Evolutionary conservation across 306 rosid species (phyloP).

Genomic region (Quercus ilex): DNA sequence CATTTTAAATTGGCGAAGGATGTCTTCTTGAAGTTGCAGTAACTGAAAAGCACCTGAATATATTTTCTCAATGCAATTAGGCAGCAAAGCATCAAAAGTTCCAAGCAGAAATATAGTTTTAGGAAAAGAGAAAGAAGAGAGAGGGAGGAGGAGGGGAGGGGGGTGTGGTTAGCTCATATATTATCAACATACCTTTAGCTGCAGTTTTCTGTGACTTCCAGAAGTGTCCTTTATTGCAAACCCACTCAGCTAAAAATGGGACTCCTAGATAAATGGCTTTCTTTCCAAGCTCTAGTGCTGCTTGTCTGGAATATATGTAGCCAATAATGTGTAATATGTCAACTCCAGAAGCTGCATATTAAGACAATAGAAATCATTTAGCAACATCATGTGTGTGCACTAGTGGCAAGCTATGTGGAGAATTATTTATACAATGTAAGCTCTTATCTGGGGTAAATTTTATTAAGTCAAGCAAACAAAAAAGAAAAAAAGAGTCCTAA

Average conservation of each 20-base stretch:
- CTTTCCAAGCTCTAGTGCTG: slow-evolving; percentile 92
- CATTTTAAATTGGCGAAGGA: slow-evolving; percentile 55
- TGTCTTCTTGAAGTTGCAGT: slow-evolving; percentile 80
- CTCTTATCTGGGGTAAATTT: not conserved
- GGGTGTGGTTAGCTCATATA: too few species aligned
- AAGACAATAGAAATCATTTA: slow-evolving; percentile 11
- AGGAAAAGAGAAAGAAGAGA: too few species aligned
- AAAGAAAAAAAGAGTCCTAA: not conserved
- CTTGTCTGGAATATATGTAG: slow-evolving; percentile 82
- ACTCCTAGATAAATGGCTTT: slow-evolving; percentile 83
- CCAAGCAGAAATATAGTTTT: not conserved
- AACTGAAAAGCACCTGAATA: slow-evolving; percentile 77
- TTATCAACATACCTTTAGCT: slow-evolving; percentile 59
- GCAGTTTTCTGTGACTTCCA: slow-evolving; percentile 93
- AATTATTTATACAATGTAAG: not conserved
- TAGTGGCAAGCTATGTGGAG: not conserved
- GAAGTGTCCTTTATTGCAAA: slow-evolving; percentile 83
- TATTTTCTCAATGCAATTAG: slow-evolving; percentile 27
- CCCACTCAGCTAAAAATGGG: slow-evolving; percentile 94
- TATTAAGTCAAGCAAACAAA: not conserved
- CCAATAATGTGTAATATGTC: slow-evolving; percentile 78
- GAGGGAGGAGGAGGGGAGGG: too few species aligned
- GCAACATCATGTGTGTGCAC: not conserved
- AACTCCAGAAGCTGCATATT: slow-evolving; percentile 68
- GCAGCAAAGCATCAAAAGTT: not conserved